Base-by-base conservation (phyloP, 495 filamentous ascomycete species). In the Penicillium nucicola region DNA sequence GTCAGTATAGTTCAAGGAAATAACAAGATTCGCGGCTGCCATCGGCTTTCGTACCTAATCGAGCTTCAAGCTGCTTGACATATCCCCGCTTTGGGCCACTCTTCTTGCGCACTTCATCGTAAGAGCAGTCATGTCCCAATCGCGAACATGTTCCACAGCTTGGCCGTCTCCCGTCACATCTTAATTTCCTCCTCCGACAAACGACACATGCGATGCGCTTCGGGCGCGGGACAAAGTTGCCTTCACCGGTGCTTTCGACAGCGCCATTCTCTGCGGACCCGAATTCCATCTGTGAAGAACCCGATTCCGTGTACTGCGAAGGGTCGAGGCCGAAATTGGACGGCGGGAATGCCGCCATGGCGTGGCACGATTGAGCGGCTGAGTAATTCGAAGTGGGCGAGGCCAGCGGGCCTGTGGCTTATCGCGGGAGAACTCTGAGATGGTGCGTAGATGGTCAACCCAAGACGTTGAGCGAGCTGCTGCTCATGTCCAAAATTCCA, bases 201-300 rank as follows among this genome's bases (percentile, higher is more conserved):
- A 99, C 84, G 46, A 96, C 87, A 67, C 93, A 99, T n/a, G 93
- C 93, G 55, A 97, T 90, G 59, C 93, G 81, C 76, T 97, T 97
- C 18, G 86, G 84, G 58, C 90, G 90, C 22, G 90, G 88, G 14
- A 89, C 76, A 47, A 76, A 82, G 35, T 68, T 76, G 60, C 84
- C 83, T 48, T 80, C 82, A 36, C 75, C 77, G 41, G 62, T 62
- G 53, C 71, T 58, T 14, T 61, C 62, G 13, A 64, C 53, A 22
- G 70, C 42, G 20, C 59, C 57, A 43, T 68, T 65, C 14, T 67
- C 67, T 48, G 62, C 55, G n/a, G 58, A 61, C 14, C 55, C 39
- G 14, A 59, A 59, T 45, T 68, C 67, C 33, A 61, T 50, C 13
- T 56, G 50, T 28, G 68, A 65, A 14, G 61, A 53, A 46, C 61